phyloP scores from a whole-genome alignment of 2,329 filamentous ascomycete species.

The Aspergillus unguis region DNA sequence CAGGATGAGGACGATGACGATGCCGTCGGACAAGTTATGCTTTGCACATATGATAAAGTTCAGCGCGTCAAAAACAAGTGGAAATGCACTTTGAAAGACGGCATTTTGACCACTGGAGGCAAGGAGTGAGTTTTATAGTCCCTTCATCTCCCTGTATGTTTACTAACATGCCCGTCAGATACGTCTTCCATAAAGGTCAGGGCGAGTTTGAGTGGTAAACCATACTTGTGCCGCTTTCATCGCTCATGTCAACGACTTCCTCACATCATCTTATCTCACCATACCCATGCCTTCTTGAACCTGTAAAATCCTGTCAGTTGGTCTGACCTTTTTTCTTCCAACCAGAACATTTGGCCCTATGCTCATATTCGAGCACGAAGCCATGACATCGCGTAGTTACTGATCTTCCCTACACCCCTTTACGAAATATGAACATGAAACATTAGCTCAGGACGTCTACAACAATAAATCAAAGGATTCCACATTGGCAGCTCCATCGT shows the following conservation, averaged over 20 bases:
- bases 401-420: background rate
- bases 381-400: background rate
- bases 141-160: background rate
- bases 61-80: constrained; percentile 99
- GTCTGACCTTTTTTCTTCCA: background rate
- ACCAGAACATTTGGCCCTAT: background rate
- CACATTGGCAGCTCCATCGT: background rate
- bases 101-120: constrained; percentile 85
- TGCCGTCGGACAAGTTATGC: constrained; percentile 81
- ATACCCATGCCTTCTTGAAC: background rate
- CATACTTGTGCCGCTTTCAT: background rate
- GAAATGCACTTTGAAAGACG: constrained; percentile 98
- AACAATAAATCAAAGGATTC: background rate
- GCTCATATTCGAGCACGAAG: background rate
- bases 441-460: constrained; percentile 8
- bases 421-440: constrained; percentile 3
- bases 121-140: constrained; percentile 64
- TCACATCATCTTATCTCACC: constrained; percentile 1
- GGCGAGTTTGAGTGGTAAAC: constrained; percentile 95
- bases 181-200: constrained; percentile 95
- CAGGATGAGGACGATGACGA: constrained; percentile 88
- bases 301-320: constrained; percentile 9
- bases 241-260: background rate
- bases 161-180: constrained; percentile 48
- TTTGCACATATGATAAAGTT: constrained; percentile 99